Evolutionary conservation across 371 early-diverging fungal genomes (phyloP).

Genomic region (Rhizopus arrhizus): DNA sequence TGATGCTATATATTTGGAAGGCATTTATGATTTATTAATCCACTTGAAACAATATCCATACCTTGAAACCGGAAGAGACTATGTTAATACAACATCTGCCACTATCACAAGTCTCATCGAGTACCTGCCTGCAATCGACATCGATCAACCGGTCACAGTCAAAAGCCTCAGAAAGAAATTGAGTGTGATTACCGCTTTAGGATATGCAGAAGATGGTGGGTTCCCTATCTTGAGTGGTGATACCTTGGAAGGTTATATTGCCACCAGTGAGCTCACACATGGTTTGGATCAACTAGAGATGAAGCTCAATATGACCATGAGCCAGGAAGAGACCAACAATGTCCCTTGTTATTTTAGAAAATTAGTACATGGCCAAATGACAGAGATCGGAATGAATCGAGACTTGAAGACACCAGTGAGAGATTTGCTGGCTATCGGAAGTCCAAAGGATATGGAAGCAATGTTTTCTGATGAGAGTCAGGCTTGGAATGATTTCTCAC

Average conservation of each 20-base stretch:
- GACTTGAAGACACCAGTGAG: conserved; percentile 20
- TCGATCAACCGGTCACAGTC: conserved; percentile 63
- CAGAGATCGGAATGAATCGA: neutral
- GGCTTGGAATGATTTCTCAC: conserved; percentile 62
- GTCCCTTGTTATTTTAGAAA: conserved; percentile 39
- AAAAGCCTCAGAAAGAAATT: conserved; percentile 60
- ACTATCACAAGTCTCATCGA: conserved; percentile 46
- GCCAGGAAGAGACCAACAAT: conserved; percentile 33
- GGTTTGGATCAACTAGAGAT: conserved; percentile 59
- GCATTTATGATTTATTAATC: conserved; percentile 86
- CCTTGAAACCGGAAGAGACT: conserved; percentile 80
- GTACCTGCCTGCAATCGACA: conserved; percentile 59
- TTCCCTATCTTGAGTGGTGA: conserved; percentile 80
- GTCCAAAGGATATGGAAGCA: neutral
- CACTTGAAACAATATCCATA: conserved; percentile 82
- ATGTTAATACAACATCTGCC: conserved; percentile 64
- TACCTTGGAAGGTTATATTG: conserved; percentile 83
- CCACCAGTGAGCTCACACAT: conserved; percentile 79
- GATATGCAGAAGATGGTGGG: conserved; percentile 75
- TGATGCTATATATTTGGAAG: conserved; percentile 76
- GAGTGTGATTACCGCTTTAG: conserved; percentile 55
- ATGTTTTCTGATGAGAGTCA: neutral
- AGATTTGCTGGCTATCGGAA: neutral
- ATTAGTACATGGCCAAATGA: conserved; percentile 1
- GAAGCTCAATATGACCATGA: conserved; percentile 35